Percentiles rank a stretch among this genome's conserved stretches.
These are phyloP conservation scores for Pythium guiyangense DNA, from an alignment of 352 stramenopile genomes.

Conservation along the genomic window DNA sequence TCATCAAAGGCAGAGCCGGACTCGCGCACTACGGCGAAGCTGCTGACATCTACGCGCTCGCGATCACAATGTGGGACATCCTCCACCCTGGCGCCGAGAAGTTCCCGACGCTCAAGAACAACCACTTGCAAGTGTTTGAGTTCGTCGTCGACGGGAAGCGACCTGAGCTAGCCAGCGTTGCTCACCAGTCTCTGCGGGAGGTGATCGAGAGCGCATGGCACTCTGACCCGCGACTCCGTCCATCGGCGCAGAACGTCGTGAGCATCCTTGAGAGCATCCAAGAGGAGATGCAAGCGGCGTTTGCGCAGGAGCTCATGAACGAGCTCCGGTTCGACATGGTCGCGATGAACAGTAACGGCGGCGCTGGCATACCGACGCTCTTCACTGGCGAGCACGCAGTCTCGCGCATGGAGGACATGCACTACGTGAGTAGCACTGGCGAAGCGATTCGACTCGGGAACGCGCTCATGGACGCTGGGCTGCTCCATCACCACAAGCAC, in stretches of 20 bases:
- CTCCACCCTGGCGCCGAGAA: conserved; percentile 48
- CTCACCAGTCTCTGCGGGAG: too few species aligned
- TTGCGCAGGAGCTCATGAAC: conserved; percentile 9
- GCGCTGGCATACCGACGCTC: too few species aligned
- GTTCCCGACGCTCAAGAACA: conserved; percentile 31
- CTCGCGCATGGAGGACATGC: conserved; percentile 20
- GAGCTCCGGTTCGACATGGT: conserved; percentile 1
- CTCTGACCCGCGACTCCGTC: conserved; percentile 9
- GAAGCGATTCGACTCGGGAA: conserved; percentile 43
- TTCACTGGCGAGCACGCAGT: conserved; percentile 7
- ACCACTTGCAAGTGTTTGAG: conserved; percentile 37
- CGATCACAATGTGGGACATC: conserved; percentile 78
- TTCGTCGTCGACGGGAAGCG: conserved; percentile 36
- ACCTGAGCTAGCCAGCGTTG: too few species aligned
- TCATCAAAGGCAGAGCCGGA: conserved; percentile 62
- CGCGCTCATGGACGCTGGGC: conserved; percentile 39
- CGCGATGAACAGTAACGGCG: not conserved
- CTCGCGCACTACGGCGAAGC: conserved; percentile 51
- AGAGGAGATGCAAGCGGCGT: conserved; percentile 15
- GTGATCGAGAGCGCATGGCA: conserved; percentile 21
- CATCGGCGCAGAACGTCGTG: conserved; percentile 23
- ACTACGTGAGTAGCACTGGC: conserved; percentile 10
- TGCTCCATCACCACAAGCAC: conserved; percentile 41
- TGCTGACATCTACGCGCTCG: conserved; percentile 70
- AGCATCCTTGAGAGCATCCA: conserved; percentile 23